Evolutionary conservation across 768 basidiomycete species (phyloP).

Genomic region (Krasilnikovozyma curviuscula): DNA sequence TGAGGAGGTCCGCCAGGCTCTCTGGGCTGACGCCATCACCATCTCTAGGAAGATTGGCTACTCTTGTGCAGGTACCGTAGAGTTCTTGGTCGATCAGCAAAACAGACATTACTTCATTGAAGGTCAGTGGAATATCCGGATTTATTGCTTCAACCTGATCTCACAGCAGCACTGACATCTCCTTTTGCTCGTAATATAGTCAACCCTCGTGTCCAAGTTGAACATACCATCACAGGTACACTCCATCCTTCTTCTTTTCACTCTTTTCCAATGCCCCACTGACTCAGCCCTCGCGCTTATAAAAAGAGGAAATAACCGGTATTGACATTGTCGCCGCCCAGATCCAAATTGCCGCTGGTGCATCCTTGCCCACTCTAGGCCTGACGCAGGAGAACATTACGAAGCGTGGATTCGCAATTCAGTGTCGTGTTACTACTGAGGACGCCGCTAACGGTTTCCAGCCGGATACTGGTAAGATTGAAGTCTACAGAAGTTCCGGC

Average conservation of each 20-base stretch:
- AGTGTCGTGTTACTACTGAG: slow-evolving; percentile 96
- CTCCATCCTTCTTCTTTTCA: not conserved
- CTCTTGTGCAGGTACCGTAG: slow-evolving; percentile 90
- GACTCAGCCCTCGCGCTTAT: no score
- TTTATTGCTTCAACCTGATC: not conserved
- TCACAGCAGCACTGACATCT: not conserved
- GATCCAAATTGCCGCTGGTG: slow-evolving; percentile 98
- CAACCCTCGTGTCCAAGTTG: slow-evolving; percentile 82
- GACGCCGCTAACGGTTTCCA: slow-evolving; percentile 83
- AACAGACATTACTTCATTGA: slow-evolving; percentile 98
- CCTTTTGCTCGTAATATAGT: not conserved
- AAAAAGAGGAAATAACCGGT: slow-evolving; percentile 90
- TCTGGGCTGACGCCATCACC: slow-evolving; percentile 78
- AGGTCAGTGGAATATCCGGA: no score
- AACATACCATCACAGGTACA: slow-evolving; percentile 92
- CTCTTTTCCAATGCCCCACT: slow-evolving; percentile 5
- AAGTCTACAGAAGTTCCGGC: slow-evolving; percentile 95
- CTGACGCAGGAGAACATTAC: slow-evolving; percentile 88
- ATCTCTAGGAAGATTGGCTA: slow-evolving; percentile 84
- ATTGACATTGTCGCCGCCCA: slow-evolving; percentile 98
- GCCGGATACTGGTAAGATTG: slow-evolving; percentile 97
- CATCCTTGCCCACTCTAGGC: slow-evolving; percentile 82
- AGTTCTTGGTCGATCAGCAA: slow-evolving; percentile 93
- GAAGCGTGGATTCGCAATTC: slow-evolving; percentile 91
- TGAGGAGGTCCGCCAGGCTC: slow-evolving; percentile 73